Base-by-base conservation (phyloP, 176 grass and related monocot genomes). In the Hordeum marinum region DNA sequence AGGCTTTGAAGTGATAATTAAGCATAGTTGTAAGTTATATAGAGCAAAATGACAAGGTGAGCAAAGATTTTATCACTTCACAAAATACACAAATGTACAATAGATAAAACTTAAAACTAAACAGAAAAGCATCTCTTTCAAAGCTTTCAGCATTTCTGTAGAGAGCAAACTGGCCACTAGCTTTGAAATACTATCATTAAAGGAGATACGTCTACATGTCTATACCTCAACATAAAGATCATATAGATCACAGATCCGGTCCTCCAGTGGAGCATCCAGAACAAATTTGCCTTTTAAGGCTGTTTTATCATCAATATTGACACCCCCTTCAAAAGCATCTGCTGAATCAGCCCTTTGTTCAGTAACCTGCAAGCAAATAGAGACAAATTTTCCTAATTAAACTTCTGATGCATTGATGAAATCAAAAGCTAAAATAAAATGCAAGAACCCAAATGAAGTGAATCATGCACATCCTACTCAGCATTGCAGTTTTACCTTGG, bases 191-290 rank as follows among this genome's bases (percentile, higher is more conserved):
- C 11, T 52, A 48, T 75, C 37, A 64, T 8, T 63, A 15, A 75
- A 76, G 58, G 27, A 35, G 39, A 75, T 34, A 62, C 4, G n/a
- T 35, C 65, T 84, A 24, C 72, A 77, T 65, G 83, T 18, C 46
- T 68, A 82, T 95, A 95, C 93, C 93, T 95, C 93, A 88, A 95
- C 90, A 86, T 92, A 95, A 31, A 95, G 87, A 92, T 95, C 93
- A 90, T 95, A 95, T 27, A 95, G 90, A 65, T 90, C 90, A 48
- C 93, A 95, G 57, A 95, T 92, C 79, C 85, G 90, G 84, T 95
- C 90, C 88, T 92, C 93, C 71, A 95, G n/a, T 42, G 90, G 60
- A 84, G 76, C 41, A 88, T 92, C 93, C 88, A 95, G 79, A 46
- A 73, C 76, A 85, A 72, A 89, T 84, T 78, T 95, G 71, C 90